Evolutionary conservation across 192 early-diverging fungal species (phyloP).

Genomic region (Linnemannia zychae): DNA sequence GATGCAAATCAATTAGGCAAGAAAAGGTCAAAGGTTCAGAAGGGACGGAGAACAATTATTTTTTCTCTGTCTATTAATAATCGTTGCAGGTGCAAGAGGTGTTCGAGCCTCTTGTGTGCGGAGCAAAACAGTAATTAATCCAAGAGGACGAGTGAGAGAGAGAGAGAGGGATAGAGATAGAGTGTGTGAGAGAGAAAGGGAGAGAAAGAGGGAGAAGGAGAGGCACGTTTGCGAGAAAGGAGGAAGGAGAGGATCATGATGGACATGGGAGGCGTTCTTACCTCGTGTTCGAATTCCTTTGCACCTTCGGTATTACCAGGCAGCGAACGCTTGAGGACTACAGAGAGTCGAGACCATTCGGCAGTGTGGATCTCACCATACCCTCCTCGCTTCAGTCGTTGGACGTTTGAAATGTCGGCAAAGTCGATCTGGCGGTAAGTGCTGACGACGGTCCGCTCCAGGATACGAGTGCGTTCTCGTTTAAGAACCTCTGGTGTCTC

Average conservation of each 20-base stretch:
- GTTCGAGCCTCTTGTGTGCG: background rate
- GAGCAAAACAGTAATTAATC: background rate
- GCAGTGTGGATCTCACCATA: conserved; percentile 54
- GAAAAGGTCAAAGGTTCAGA: background rate
- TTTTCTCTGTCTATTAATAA: conserved; percentile 5
- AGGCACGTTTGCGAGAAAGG: background rate
- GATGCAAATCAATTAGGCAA: conserved; percentile 9
- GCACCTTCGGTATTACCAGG: conserved; percentile 27
- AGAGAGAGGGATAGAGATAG: background rate
- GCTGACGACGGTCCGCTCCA: conserved; percentile 37
- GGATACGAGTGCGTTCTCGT: conserved; percentile 40
- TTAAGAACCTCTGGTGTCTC: conserved; percentile 49
- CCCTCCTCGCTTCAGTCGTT: conserved; percentile 40
- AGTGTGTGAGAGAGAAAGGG: background rate
- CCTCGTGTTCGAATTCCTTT: conserved; percentile 52
- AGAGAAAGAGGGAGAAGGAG: background rate
- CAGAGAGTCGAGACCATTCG: conserved; percentile 47
- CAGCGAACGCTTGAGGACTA: conserved; percentile 41
- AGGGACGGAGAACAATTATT: background rate
- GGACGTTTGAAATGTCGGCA: conserved; percentile 42
- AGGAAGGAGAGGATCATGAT: background rate
- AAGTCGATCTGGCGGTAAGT: conserved; percentile 32
- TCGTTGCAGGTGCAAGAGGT: background rate
- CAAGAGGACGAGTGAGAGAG: background rate
- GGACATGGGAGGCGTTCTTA: conserved; percentile 1